These are phyloP conservation scores for Nothophytophthora sp. DNA, from an alignment of 352 stramenopile genomes.

Conservation along the genomic window DNA sequence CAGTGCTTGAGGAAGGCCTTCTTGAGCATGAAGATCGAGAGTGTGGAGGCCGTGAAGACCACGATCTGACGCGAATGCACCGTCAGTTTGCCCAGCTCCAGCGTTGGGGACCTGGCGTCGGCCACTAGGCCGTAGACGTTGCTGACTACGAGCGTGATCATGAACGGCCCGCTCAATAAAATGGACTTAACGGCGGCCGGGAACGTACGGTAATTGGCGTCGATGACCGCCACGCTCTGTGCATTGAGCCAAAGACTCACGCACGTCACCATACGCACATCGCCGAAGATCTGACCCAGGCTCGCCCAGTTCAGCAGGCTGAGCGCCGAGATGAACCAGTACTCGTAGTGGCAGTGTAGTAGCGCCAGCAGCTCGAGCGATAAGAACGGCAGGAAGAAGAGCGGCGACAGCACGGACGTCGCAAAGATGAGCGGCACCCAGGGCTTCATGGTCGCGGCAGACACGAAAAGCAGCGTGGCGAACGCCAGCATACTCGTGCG, in stretches of 20 bases:
- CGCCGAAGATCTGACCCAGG: slow-evolving; percentile 12
- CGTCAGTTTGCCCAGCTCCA: slow-evolving; percentile 3
- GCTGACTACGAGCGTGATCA: slow-evolving; percentile 14
- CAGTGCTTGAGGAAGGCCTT: slow-evolving; percentile 14
- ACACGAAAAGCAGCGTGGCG: slow-evolving; percentile 11
- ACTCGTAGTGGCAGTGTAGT: slow-evolving; percentile 14
- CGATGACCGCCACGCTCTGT: slow-evolving; percentile 23
- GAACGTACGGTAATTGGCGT: slow-evolving; percentile 16
- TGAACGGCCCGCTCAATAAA: slow-evolving; percentile 12
- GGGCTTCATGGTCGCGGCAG: background rate
- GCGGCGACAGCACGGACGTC: slow-evolving; percentile 9
- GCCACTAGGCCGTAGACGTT: slow-evolving; percentile 12
- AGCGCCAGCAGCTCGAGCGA: slow-evolving; percentile 19
- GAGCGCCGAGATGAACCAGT: slow-evolving; percentile 16
- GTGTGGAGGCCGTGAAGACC: slow-evolving; percentile 13
- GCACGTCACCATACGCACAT: slow-evolving; percentile 11
- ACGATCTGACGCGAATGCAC: slow-evolving; percentile 11
- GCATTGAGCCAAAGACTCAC: slow-evolving; percentile 18
- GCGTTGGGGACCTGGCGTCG: slow-evolving; percentile 4
- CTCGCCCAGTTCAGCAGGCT: slow-evolving; percentile 17
- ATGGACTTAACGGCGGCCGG: slow-evolving; percentile 13
- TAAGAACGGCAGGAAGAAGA: slow-evolving; percentile 17
- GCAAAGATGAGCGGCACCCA: slow-evolving; percentile 5
- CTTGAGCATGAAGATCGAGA: slow-evolving; percentile 14
- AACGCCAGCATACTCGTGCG: slow-evolving; percentile 17